phyloP scores from a whole-genome alignment of 2,329 filamentous ascomycete genomes.

The Alternaria arborescens region DNA sequence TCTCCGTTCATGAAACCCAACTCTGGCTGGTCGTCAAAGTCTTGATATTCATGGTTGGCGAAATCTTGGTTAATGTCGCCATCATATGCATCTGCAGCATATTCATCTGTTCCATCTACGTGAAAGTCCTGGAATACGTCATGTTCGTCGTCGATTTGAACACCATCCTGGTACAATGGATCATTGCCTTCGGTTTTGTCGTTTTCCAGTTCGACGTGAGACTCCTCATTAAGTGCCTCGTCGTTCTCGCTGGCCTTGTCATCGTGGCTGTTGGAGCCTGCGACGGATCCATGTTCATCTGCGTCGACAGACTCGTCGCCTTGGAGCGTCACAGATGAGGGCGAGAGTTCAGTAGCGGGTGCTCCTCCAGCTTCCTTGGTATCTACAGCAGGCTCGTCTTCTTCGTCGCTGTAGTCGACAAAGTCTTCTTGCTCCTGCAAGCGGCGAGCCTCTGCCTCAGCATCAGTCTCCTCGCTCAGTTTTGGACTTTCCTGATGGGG shows the following conservation, averaged over 20 bases:
- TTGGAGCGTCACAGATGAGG: slow-evolving; percentile 46
- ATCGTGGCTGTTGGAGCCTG: slow-evolving; percentile 8
- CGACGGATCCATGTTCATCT: slow-evolving; percentile 12
- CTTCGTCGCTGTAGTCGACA: slow-evolving; percentile 61
- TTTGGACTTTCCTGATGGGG: slow-evolving; percentile 1
- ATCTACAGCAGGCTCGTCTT: slow-evolving; percentile 30
- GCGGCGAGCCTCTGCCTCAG: slow-evolving; percentile 19
- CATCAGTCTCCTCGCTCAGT: slow-evolving; percentile 1
- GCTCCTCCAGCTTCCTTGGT: slow-evolving; percentile 17
- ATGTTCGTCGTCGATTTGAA: slow-evolving; percentile 21
- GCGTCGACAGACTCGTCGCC: slow-evolving; percentile 38
- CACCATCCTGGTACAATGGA: slow-evolving; percentile 30
- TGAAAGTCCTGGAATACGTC: slow-evolving; percentile 24
- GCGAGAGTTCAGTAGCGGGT: slow-evolving; percentile 26
- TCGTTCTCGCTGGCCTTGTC: slow-evolving; percentile 7
- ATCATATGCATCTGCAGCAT: slow-evolving; percentile 22
- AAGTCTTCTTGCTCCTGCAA: slow-evolving; percentile 51
- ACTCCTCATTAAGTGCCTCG: slow-evolving; percentile 7
- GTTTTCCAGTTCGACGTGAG: slow-evolving; percentile 4
- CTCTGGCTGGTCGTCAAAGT: slow-evolving; percentile 24
- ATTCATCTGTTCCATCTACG: slow-evolving; percentile 22
- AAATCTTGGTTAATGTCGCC: slow-evolving; percentile 39
- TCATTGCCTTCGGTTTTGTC: slow-evolving; percentile 23
- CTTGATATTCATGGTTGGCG: slow-evolving; percentile 30
- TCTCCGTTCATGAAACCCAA: slow-evolving; percentile 21